Evolutionary conservation across 176 grass and related monocot species (phyloP), one percentile per base, ranked within the genome.

Genomic region (Zea mays): DNA sequence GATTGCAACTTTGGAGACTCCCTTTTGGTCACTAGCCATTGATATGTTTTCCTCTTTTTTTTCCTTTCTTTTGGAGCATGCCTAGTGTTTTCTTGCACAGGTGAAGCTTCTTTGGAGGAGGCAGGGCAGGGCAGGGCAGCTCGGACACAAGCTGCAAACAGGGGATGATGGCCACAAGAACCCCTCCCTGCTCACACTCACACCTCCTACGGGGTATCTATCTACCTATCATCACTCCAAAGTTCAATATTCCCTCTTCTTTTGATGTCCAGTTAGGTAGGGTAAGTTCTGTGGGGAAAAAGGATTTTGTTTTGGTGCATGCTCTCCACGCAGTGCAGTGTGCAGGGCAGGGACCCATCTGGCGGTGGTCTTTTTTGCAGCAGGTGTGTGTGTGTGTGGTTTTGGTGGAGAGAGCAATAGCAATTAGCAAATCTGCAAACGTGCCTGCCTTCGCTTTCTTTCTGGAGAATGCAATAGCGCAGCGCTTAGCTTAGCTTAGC

Each of bases 161-260:
- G 62, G 77, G 85, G 76, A 86, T 49, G 79, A 82, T 70, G 65
- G 75, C 67, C 84, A 89, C 79, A 57, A 56, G 51, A 41, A 5
- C 5, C 3, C 50, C 15, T 15, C 54, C 54, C 63, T 39, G 33
- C 27, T 35, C 10, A 48, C 63, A 10, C 41, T 35, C 41, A 54
- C 61, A 14, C 73, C 81, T 85, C 74, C 71, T 72, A 2, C 6
- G 39, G n/a, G n/a, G n/a, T n/a, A n/a, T n/a, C n/a, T n/a, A n/a
- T n/a, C n/a, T 44, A 43, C 35, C 74, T 89, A 70, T 93, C 85
- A 87, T 34, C 80, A 77, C 87, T 37, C 79, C 77, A 93, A 93
- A 90, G 88, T 81, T 90, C 90, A 83, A 93, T 93, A 93, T 93
- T 93, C 91, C 91, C 90, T 81, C 90, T 93, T 90, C 90, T 93